These are phyloP conservation scores for Climacium dendroides DNA, from an alignment of 225 moss, liverwort and hornwort species.

Conservation along the genomic window DNA sequence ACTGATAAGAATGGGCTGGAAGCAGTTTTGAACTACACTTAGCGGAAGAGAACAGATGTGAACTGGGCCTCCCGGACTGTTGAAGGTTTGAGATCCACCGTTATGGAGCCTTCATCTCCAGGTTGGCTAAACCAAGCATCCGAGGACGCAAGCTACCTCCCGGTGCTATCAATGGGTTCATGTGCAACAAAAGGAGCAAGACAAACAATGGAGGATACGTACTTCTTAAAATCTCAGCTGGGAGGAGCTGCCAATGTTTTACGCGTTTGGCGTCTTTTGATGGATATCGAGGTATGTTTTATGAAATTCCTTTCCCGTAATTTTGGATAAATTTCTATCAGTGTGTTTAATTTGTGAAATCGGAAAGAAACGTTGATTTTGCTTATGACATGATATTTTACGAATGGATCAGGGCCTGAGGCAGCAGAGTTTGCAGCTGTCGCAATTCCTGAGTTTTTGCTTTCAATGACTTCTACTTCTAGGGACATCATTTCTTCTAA, in stretches of 20 bases:
- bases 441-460: slow-evolving; percentile 38
- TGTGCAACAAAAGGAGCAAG: slow-evolving; percentile 55
- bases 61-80: slow-evolving; percentile 40
- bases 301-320: neutral
- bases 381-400: neutral
- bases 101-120: neutral
- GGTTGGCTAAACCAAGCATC: slow-evolving; percentile 13
- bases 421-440: slow-evolving; percentile 56
- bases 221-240: slow-evolving; percentile 25
- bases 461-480: slow-evolving; percentile 5
- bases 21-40: slow-evolving; percentile 29
- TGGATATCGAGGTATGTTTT: slow-evolving; percentile 46
- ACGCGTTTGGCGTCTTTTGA: slow-evolving; percentile 58
- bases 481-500: neutral
- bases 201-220: slow-evolving; percentile 63
- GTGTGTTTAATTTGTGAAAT: neutral
- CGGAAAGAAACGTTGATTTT: neutral
- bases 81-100: slow-evolving; percentile 3
- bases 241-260: slow-evolving; percentile 28
- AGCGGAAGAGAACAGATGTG: slow-evolving; percentile 37
- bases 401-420: slow-evolving; percentile 41
- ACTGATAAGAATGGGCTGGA: slow-evolving; percentile 4
- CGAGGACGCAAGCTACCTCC: slow-evolving; percentile 12
- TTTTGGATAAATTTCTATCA: neutral
- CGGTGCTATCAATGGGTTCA: slow-evolving; percentile 37